Evolutionary conservation across 2,329 filamentous ascomycete genomes (phyloP).

Genomic region (Pochonia chlamydosporia): DNA sequence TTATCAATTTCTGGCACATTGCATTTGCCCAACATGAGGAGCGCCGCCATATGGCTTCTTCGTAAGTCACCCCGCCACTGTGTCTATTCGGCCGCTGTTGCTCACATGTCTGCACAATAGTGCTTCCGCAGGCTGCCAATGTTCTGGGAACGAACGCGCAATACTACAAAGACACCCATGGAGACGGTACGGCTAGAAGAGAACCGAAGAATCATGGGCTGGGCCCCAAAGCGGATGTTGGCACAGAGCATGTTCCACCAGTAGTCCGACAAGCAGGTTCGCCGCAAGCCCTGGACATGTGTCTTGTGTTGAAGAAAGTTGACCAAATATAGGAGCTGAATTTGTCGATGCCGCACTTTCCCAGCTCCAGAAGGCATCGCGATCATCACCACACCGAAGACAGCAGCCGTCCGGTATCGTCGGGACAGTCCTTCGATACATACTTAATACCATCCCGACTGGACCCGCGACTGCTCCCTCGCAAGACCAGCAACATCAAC

Average conservation of each 20-base stretch:
- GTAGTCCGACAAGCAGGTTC: slow-evolving; percentile 32
- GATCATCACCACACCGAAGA: slow-evolving; percentile 35
- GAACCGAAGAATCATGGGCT: slow-evolving; percentile 26
- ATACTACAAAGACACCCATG: slow-evolving; percentile 26
- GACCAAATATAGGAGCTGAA: slow-evolving; percentile 37
- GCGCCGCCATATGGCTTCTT: slow-evolving; percentile 33
- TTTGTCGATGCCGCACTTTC: slow-evolving; percentile 45
- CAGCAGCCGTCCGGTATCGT: slow-evolving; percentile 39
- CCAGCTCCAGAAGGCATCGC: slow-evolving; percentile 45
- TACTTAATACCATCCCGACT: slow-evolving; percentile 43
- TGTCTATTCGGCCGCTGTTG: slow-evolving; percentile 4
- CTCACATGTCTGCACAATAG: slow-evolving; percentile 24
- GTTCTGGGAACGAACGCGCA: slow-evolving; percentile 33
- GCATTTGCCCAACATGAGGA: slow-evolving; percentile 33
- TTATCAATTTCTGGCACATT: slow-evolving; percentile 23
- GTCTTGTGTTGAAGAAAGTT: not conserved
- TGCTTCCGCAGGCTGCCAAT: slow-evolving; percentile 40
- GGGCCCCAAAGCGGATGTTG: slow-evolving; percentile 23
- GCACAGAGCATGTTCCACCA: slow-evolving; percentile 20
- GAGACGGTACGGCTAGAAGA: slow-evolving; percentile 21
- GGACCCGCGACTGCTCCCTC: slow-evolving; percentile 42
- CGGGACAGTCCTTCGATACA: slow-evolving; percentile 35
- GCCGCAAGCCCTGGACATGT: slow-evolving; percentile 2
- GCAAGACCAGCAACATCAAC: slow-evolving; percentile 24
- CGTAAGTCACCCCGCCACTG: slow-evolving; percentile 27